Conservation (phyloP, 1,284 basidiomycete genomes). For the Ceraceosorus guamensis region DNA sequence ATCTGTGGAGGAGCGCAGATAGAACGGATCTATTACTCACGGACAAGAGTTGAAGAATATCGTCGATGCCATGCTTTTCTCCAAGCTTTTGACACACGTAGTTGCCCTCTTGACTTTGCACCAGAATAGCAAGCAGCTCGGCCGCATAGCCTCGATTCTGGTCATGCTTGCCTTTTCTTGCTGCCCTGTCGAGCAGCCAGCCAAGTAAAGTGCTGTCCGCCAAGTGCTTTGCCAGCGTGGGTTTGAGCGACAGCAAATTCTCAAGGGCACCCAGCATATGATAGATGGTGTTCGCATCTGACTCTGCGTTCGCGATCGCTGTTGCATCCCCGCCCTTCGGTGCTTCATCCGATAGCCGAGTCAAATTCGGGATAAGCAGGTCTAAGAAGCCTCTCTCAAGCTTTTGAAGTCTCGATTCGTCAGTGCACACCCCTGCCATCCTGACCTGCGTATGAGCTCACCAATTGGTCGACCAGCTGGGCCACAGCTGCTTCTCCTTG, state of each 20-base stretch:
- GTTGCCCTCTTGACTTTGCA: conserved; percentile 54
- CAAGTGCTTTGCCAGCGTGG: conserved; percentile 60
- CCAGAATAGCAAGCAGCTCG: conserved; percentile 71
- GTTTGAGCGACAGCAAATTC: conserved; percentile 78
- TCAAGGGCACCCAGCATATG: conserved; percentile 68
- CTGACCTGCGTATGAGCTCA: neutral
- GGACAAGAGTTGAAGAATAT: conserved; percentile 67
- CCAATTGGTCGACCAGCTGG: conserved; percentile 13
- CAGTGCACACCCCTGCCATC: neutral
- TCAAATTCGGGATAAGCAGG: conserved; percentile 78
- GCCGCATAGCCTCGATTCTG: conserved; percentile 50
- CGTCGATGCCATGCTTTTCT: conserved; percentile 69
- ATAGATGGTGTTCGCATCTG: conserved; percentile 35
- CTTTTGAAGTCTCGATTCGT: conserved; percentile 32
- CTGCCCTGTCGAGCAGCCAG: conserved; percentile 72
- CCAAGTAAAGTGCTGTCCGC: conserved; percentile 62
- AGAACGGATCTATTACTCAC: conserved; percentile 51
- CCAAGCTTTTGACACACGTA: conserved; percentile 11
- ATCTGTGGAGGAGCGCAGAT: neutral
- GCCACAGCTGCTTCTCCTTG: conserved; percentile 32
- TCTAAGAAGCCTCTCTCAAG: conserved; percentile 75
- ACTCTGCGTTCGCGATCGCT: conserved; percentile 18
- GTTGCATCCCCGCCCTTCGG: conserved; percentile 7
- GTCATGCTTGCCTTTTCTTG: conserved; percentile 51
- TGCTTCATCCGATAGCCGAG: conserved; percentile 27